Conservation (phyloP, 176 grass and related monocot genomes). For the Carex cristatella region DNA sequence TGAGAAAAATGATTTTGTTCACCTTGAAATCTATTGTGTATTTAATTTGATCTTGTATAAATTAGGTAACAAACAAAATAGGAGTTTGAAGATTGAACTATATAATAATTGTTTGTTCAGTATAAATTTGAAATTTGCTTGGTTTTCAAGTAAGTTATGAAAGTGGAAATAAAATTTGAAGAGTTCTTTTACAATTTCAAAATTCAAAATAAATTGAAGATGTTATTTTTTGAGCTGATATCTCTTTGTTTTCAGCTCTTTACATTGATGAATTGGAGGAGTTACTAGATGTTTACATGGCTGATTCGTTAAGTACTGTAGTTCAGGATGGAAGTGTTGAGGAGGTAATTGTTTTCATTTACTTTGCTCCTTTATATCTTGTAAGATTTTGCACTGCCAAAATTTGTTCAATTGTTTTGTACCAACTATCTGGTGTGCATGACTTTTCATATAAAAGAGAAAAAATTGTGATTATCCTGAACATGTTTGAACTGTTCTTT, state of each 20-base stretch:
- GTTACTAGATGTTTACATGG: constrained; percentile 46
- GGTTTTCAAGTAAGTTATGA: not conserved
- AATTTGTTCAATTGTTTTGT: not conserved
- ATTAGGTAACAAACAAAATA: not conserved
- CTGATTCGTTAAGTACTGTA: constrained; percentile 44
- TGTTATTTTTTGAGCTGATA: not conserved
- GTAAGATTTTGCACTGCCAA: not conserved
- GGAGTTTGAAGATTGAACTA: not conserved
- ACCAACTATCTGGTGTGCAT: not conserved
- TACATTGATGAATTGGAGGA: constrained; percentile 78
- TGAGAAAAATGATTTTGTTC: no score
- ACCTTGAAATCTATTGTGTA: no score
- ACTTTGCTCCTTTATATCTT: not conserved
- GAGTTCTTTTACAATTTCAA: not conserved
- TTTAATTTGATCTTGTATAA: not conserved
- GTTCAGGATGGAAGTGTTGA: constrained; percentile 72
- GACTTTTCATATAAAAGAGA: not conserved
- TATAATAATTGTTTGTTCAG: not conserved
- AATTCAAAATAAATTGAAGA: not conserved
- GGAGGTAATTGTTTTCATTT: constrained; percentile 44
- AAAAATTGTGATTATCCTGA: not conserved
- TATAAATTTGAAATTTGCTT: not conserved
- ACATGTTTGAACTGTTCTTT: not conserved
- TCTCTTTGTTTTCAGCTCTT: constrained; percentile 34
- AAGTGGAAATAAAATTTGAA: not conserved